Evolutionary conservation across 2,329 filamentous ascomycete genomes (phyloP).

Genomic region (Aspergillus sp.): DNA sequence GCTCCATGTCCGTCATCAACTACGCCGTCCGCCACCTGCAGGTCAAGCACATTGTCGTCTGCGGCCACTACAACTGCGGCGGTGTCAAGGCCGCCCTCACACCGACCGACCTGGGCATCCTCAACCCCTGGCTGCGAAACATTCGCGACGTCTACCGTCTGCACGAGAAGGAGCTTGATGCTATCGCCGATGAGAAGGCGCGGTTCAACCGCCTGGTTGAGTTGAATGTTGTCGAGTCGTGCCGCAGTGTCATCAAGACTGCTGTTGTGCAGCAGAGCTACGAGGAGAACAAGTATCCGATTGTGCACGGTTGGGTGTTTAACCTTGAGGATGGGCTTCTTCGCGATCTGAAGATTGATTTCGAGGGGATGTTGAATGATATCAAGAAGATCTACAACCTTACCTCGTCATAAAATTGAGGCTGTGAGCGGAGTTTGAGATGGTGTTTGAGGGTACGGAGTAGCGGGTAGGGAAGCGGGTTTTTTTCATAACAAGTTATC

Average conservation of each 20-base stretch:
- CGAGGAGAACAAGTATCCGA: slow-evolving; percentile 65
- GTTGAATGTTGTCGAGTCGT: slow-evolving; percentile 37
- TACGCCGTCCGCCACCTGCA: slow-evolving; percentile 40
- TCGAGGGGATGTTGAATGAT: slow-evolving; percentile 58
- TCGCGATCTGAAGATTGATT: slow-evolving; percentile 67
- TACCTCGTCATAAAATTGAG: neutral
- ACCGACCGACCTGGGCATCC: slow-evolving; percentile 69
- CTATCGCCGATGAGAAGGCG: slow-evolving; percentile 21
- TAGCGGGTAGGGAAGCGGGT: neutral
- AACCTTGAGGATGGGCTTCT: slow-evolving; percentile 69
- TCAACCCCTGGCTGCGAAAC: slow-evolving; percentile 72
- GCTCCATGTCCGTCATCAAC: slow-evolving; percentile 38
- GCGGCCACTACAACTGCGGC: slow-evolving; percentile 70
- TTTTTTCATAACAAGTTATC: neutral
- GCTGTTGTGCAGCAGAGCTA: slow-evolving; percentile 64
- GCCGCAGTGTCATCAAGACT: slow-evolving; percentile 46
- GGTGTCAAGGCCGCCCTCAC: slow-evolving; percentile 67
- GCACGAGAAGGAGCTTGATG: slow-evolving; percentile 70
- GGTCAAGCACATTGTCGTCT: slow-evolving; percentile 72
- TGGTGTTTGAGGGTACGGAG: slow-evolving; percentile 6
- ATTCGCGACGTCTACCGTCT: slow-evolving; percentile 75
- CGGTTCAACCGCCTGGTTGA: slow-evolving; percentile 36
- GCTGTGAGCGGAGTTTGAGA: neutral
- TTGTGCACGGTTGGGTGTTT: slow-evolving; percentile 77
- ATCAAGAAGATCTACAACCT: slow-evolving; percentile 71